These are phyloP conservation scores for Cokeromyces recurvatus DNA, from an alignment of 371 early-diverging fungal species.

Conservation along the genomic window DNA sequence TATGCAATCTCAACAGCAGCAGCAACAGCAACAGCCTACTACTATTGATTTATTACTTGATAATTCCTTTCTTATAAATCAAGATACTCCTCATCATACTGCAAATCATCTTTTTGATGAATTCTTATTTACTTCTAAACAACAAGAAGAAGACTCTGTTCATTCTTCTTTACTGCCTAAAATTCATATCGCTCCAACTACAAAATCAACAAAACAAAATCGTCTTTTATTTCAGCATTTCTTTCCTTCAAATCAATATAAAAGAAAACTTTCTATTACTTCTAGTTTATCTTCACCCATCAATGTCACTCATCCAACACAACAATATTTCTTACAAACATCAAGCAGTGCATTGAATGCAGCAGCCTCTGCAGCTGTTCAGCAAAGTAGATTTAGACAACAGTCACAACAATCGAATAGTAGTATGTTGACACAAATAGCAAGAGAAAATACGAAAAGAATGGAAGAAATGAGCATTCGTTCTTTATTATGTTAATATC, in stretches of 20 bases:
- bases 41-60: too few species aligned
- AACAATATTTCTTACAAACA: slow-evolving; percentile 44
- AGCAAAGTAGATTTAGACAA: slow-evolving; percentile 19
- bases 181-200: slow-evolving; percentile 34
- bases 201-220: too few species aligned
- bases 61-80: too few species aligned
- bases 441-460: not conserved
- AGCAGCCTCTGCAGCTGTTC: slow-evolving; percentile 37
- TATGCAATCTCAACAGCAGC: too few species aligned
- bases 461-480: slow-evolving; percentile 32
- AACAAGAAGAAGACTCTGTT: too few species aligned
- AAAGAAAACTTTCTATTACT: too few species aligned
- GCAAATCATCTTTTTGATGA: too few species aligned
- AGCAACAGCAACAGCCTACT: too few species aligned
- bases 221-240: too few species aligned
- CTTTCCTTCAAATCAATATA: too few species aligned
- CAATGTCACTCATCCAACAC: slow-evolving; percentile 34
- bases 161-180: slow-evolving; percentile 13
- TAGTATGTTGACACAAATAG: not conserved
- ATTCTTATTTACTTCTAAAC: too few species aligned
- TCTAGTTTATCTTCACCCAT: slow-evolving; percentile 3
- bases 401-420: slow-evolving; percentile 1
- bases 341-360: slow-evolving; percentile 40
- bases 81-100: too few species aligned
- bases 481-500: slow-evolving; percentile 33